Evolutionary conservation across 106 monocot species (phyloP), one percentile per base, ranked within the genome.

Genomic region (Alisma plantagoaquatica): DNA sequence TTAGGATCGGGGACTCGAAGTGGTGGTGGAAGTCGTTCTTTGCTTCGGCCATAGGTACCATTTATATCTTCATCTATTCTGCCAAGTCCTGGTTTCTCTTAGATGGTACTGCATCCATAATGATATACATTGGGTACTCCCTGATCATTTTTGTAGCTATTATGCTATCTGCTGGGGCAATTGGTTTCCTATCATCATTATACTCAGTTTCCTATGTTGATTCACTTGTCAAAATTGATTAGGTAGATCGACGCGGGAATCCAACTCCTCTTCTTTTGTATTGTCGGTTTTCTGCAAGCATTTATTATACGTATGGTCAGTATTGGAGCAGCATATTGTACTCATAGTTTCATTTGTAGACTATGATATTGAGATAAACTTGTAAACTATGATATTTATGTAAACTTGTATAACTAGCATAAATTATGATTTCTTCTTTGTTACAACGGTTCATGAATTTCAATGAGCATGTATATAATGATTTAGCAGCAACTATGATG

Each of bases 21-120:
- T 83, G 83, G 83, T 83, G 83, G 83, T 83, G 83, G 83, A 83
- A 83, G 42, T 57, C 77, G 41, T 83, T 83, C 70, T 78, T 68
- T 52, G 77, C 83, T 4, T 77, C 77, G 24, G 83, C 77, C 9
- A 77, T 77, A 2, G 83, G 77, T 27, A 74, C 83, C 3, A 47
- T 83, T 25, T 83, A 83, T 56, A 77, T 83, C 23, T 78, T 83
- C 53, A 54, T 83, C 0, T 83, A 83, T 55, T 83, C 77, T 10
- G 65, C 78, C 59, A 77, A 83, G 50, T 83, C 77, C 77, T 55
- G 77, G 70, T 62, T 83, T 2, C 75, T 83, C 33, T 74, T 83
- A 63, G 74, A 77, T 56, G 83, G 83, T 7, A 73, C 83, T 3
- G 78, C 78, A 17, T 78, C 83, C 1, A 74, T 77, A 4, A 67